Percentiles rank a stretch among this genome's conserved stretches.
Conservation (phyloP, 2,329 filamentous ascomycete genomes). For the Ophiostoma ips region DNA sequence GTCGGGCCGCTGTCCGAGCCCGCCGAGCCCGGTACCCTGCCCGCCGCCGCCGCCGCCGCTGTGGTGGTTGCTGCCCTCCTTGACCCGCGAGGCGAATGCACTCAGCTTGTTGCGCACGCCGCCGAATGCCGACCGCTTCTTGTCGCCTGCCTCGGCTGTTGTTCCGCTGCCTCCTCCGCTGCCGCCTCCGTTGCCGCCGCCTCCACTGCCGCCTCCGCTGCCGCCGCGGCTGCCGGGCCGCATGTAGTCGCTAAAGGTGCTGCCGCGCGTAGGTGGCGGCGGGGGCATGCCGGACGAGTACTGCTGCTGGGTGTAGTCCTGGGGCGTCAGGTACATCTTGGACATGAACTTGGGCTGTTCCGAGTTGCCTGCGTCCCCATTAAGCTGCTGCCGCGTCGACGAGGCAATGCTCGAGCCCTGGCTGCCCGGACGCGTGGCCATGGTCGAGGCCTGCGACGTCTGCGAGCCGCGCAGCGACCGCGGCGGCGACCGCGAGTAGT, state of each 20-base stretch:
- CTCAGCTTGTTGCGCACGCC: constrained; percentile 16
- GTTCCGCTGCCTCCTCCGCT: constrained; percentile 8
- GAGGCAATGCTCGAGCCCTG: constrained; percentile 39
- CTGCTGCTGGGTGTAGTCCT: constrained; percentile 5
- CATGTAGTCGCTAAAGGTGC: constrained; percentile 14
- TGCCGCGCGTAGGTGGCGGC: constrained; percentile 2
- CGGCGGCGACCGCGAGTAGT: constrained; percentile 46
- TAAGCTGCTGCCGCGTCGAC: too few relatives aligned
- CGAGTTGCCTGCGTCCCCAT: neutral
- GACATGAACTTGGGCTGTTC: constrained; percentile 26
- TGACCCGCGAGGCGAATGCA: constrained; percentile 17
- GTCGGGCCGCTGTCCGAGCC: neutral
- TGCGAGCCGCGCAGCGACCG: constrained; percentile 36
- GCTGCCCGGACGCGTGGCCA: constrained; percentile 26
- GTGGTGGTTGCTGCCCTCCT: constrained; percentile 11
- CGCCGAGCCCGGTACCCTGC: neutral
- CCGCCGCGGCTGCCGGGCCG: constrained; percentile 10
- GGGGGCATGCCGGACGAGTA: neutral
- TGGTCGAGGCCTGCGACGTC: constrained; percentile 30
- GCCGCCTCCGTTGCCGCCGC: constrained; percentile 11
- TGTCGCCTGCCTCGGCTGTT: constrained; percentile 8
- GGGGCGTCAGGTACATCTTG: constrained; percentile 34
- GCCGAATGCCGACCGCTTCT: constrained; percentile 10
- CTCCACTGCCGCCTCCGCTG: too few relatives aligned
- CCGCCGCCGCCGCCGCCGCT: neutral